A percentile compares a stretch with the other conserved stretches of the same genome.
These are phyloP conservation scores for Salinomyces thailandicus DNA, from an alignment of 2,329 filamentous ascomycete genomes.

Conservation along the genomic window DNA sequence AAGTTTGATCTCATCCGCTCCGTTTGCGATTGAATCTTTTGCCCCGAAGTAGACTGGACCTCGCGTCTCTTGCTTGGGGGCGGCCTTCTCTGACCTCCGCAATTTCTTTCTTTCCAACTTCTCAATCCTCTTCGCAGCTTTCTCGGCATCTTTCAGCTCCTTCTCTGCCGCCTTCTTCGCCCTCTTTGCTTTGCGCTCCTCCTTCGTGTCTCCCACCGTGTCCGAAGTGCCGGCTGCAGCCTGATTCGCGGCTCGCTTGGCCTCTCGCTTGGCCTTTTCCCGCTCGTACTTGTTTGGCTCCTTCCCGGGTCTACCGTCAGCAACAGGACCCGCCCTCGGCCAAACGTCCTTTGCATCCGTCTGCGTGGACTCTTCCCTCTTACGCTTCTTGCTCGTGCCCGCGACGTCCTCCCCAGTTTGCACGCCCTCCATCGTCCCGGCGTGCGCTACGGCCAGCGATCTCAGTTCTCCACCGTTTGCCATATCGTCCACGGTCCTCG, in stretches of 20 bases:
- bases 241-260: slow-evolving; percentile 10
- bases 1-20: background rate
- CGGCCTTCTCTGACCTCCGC: background rate
- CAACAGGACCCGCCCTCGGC: too few relatives aligned
- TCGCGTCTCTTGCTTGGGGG: background rate
- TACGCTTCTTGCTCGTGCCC: slow-evolving; percentile 6
- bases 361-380: slow-evolving; percentile 9
- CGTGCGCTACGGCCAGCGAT: background rate
- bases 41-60: background rate
- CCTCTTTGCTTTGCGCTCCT: slow-evolving; percentile 7
- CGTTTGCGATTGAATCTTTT: background rate
- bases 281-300: slow-evolving; percentile 1
- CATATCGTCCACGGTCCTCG: background rate
- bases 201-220: slow-evolving; percentile 1
- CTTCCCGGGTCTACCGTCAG: background rate
- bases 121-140: slow-evolving; percentile 5
- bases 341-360: too few relatives aligned
- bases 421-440: background rate
- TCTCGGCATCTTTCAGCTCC: slow-evolving; percentile 3
- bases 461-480: background rate
- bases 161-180: slow-evolving; percentile 12
- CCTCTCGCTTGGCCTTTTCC: slow-evolving; percentile 10
- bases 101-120: background rate
- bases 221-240: too few relatives aligned
- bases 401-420: background rate